Percentiles rank a stretch among this genome's conserved stretches.
Evolutionary conservation across 441 rosid genomes (phyloP).

Genomic region (Raphanus hybrid): DNA sequence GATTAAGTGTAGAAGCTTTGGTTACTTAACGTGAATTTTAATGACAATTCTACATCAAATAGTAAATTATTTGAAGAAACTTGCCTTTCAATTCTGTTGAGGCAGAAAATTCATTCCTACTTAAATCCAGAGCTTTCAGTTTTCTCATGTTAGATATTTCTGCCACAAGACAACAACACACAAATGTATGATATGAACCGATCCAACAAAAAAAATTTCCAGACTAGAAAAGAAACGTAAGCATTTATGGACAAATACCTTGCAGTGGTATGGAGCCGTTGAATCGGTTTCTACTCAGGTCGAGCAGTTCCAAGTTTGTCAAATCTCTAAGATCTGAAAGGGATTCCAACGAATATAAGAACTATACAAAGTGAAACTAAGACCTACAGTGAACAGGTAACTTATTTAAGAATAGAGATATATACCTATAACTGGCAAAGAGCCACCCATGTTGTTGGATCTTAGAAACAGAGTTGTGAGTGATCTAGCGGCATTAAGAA

Average conservation of each 20-base stretch:
- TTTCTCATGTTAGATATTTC: not conserved
- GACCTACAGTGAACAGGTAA: not conserved
- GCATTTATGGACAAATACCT: constrained; percentile 3
- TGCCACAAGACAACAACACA: not conserved
- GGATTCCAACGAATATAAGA: not conserved
- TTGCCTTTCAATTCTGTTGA: not conserved
- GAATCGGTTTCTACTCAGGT: not conserved
- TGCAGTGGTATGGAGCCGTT: not conserved
- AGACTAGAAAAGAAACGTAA: not conserved
- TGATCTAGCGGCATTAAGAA: constrained; percentile 14
- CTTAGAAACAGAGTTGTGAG: constrained; percentile 3
- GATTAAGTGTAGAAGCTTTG: not conserved
- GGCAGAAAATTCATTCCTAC: not conserved
- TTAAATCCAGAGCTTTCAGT: constrained; percentile 1
- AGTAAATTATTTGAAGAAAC: not conserved
- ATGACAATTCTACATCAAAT: not conserved
- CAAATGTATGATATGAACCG: not conserved
- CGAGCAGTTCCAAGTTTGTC: constrained; percentile 6
- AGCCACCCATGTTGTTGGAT: not conserved
- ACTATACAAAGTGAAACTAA: not conserved
- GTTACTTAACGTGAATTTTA: not conserved
- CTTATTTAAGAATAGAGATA: constrained; percentile 3
- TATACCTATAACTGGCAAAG: constrained; percentile 2
- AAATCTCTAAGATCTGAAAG: constrained; percentile 2
- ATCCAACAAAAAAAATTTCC: not conserved